A percentile compares a stretch with the other conserved stretches of the same genome.
phyloP scores from a whole-genome alignment of 257 asterid species.

The Gardenia jasminoides region DNA sequence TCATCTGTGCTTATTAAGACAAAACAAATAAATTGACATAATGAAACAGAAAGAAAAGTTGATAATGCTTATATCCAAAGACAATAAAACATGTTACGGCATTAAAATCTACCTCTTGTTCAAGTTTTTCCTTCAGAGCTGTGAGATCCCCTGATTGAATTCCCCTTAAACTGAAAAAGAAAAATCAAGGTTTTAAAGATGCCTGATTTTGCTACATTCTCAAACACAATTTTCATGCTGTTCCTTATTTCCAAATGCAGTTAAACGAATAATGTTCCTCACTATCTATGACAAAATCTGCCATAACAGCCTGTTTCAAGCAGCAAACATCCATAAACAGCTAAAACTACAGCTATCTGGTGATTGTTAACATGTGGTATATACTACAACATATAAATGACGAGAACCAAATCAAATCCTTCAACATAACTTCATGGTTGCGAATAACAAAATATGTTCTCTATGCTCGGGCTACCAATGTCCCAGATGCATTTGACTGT shows the following conservation, averaged over 20 bases:
- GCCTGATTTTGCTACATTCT: background rate
- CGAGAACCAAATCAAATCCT: background rate
- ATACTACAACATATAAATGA: background rate
- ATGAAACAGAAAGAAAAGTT: conserved; percentile 2
- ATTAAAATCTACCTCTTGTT: conserved; percentile 60
- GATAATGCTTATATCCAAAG: background rate
- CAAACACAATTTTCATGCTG: background rate
- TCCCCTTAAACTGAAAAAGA: conserved; percentile 68
- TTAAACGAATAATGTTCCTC: background rate
- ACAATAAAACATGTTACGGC: conserved; percentile 4
- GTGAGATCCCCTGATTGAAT: conserved; percentile 61
- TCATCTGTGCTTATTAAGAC: background rate
- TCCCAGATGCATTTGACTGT: background rate
- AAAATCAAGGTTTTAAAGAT: background rate
- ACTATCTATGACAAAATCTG: background rate
- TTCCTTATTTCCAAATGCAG: background rate
- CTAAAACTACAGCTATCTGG: background rate
- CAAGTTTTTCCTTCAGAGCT: conserved; percentile 74
- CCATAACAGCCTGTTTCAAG: background rate
- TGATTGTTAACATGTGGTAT: no score
- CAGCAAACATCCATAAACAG: background rate
- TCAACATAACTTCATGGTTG: background rate
- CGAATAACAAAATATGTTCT: background rate
- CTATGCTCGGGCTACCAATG: background rate
- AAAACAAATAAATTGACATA: background rate